phyloP scores from a whole-genome alignment of 2,329 filamentous ascomycete genomes.

The Colletotrichum lini region DNA sequence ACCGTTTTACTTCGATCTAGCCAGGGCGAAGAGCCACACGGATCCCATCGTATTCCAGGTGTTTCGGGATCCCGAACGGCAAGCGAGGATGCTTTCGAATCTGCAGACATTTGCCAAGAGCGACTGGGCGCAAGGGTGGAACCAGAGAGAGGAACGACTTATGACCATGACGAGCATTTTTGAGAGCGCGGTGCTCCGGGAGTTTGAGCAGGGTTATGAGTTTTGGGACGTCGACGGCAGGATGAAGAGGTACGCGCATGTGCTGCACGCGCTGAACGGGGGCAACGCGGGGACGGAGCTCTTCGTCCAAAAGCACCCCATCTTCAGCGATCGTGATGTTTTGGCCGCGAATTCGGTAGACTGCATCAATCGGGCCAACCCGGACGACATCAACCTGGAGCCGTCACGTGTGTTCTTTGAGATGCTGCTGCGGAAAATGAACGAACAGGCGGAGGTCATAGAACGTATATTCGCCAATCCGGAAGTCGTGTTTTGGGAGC shows the following conservation, averaged over 20 bases:
- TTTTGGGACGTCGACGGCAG: constrained; percentile 88
- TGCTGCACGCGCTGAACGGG: constrained; percentile 86
- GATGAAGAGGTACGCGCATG: constrained; percentile 91
- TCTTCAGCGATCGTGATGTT: constrained; percentile 81
- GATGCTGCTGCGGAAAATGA: constrained; percentile 79
- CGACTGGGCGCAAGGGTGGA: constrained; percentile 84
- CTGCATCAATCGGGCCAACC: constrained; percentile 79
- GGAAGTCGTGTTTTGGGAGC: constrained; percentile 79
- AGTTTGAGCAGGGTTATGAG: constrained; percentile 95
- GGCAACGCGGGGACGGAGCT: constrained; percentile 84
- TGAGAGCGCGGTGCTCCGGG: constrained; percentile 88
- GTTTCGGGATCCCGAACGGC: constrained; percentile 89
- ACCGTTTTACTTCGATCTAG: constrained; percentile 90
- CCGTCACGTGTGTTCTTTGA: constrained; percentile 88
- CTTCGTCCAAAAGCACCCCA: constrained; percentile 89
- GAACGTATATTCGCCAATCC: constrained; percentile 84
- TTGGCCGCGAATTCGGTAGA: constrained; percentile 80
- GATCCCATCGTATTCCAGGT: constrained; percentile 89
- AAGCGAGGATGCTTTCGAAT: constrained; percentile 90
- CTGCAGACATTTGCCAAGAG: constrained; percentile 83
- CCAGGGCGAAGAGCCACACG: constrained; percentile 78
- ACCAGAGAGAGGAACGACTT: constrained; percentile 79
- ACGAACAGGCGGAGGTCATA: constrained; percentile 86
- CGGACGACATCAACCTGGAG: constrained; percentile 80
- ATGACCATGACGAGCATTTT: constrained; percentile 84